Base-by-base conservation (phyloP, 2,329 filamentous ascomycete species). In the Phialophora chinensis region DNA sequence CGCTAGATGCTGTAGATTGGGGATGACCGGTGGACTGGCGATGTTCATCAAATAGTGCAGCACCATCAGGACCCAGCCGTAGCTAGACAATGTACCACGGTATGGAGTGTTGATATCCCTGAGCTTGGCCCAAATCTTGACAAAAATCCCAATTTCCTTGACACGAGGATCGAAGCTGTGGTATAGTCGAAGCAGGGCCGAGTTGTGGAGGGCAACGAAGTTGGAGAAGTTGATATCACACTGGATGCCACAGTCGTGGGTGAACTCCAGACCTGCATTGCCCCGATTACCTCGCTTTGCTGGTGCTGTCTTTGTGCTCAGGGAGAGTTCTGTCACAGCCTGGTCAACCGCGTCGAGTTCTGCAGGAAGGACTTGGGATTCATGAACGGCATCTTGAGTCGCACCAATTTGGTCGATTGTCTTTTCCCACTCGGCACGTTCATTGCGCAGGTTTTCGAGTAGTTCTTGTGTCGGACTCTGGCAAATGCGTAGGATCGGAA, bases 141-240 rank as follows among this genome's bases (percentile, higher is more conserved):
- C 83, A 75, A 97, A 96, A 8, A 96, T 80, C 0, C 96, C 88
- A 80, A 97, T 86, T 1, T 88, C 87, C 25, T 87, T 86, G 4
- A 97, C 91, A 11, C 93, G 88, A 4, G 86, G 80, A 75, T 97
- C 93, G 23, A 90, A 91, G 63, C 87, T 85, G 1, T 90, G 90
- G 78, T 97, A 97, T 77, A 91, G 94, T 47, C 91, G 88, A 33
- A 97, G 85, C 47, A 97, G 86, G 38, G 87, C 81, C 0, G 93
- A 96, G 76, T 97, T 97, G 71, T 95, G 90, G 2, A 96, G 82
- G 1, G 90, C 92, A 2, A 97, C 85, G 53, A 91, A 88, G 20
- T 93, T 93, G 1, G 90, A 90, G 75, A 97, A 97, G 77, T 96
- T 96, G 82, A 97, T 92, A 75, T 97, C 92, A 75, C 91, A 95